Conservation (phyloP, 805 yeast genomes). For the Cyberlindnera mycetangii region DNA sequence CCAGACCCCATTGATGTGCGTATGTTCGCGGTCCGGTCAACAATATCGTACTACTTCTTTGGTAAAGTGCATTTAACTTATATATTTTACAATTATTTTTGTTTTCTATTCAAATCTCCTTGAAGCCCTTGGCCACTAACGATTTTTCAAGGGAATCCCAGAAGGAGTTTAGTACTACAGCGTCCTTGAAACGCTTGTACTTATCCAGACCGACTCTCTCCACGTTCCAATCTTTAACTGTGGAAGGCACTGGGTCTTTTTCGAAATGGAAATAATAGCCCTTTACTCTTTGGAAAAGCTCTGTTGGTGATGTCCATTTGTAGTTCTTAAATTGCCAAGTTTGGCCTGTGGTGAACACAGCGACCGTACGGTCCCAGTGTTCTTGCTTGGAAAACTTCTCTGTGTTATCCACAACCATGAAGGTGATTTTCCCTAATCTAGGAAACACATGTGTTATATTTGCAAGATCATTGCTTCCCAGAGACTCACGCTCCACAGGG, state of each 20-base stretch:
- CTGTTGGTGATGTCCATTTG: slow-evolving; percentile 76
- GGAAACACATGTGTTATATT: slow-evolving; percentile 54
- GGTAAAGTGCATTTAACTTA: too few relatives aligned
- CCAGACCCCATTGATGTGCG: too few relatives aligned
- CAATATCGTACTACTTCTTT: neutral
- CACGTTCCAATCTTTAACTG: slow-evolving; percentile 86
- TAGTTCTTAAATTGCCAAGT: slow-evolving; percentile 93
- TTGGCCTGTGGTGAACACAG: slow-evolving; percentile 95
- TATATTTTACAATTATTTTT: neutral
- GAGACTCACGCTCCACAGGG: slow-evolving; percentile 30
- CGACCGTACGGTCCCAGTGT: slow-evolving; percentile 96
- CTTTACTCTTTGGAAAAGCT: slow-evolving; percentile 74
- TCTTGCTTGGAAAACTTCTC: slow-evolving; percentile 89
- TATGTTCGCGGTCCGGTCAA: too few relatives aligned
- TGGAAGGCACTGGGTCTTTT: slow-evolving; percentile 76
- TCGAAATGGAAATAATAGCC: slow-evolving; percentile 78
- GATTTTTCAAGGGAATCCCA: slow-evolving; percentile 83
- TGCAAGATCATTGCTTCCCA: slow-evolving; percentile 28
- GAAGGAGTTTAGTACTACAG: slow-evolving; percentile 77
- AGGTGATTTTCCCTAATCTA: slow-evolving; percentile 56
- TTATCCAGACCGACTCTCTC: slow-evolving; percentile 75
- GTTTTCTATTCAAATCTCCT: slow-evolving; percentile 5
- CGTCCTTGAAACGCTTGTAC: slow-evolving; percentile 80
- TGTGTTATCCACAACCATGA: slow-evolving; percentile 83
- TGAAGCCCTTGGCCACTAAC: slow-evolving; percentile 61